Base-by-base conservation (phyloP, 345 rosid species). In the Litchi chinensis region DNA sequence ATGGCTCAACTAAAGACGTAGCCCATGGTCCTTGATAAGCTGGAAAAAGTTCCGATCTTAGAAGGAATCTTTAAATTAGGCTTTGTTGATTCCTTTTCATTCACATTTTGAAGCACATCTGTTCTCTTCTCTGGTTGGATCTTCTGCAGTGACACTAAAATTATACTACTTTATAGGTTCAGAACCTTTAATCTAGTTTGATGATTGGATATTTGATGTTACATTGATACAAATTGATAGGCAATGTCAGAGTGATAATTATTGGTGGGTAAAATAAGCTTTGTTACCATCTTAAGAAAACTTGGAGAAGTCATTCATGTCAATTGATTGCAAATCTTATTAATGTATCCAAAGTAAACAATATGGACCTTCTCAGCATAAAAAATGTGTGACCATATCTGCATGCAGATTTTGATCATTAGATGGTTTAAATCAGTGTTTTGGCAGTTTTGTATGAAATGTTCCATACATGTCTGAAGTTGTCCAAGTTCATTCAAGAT, bases 391-490 rank as follows among this genome's bases (percentile, higher is more conserved):
- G 57, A 22, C 46, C 26, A 8, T 18, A 64, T 65, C 21, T 19
- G 44, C 60, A 8, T 46, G 57, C 75, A 73, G 65, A 79, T 26
- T 21, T 6, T 60, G 65, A 60, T 60, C 65, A 21, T 21, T 56
- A 46, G 48, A 48, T 52, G 50, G 56, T 59, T 28, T 57, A 16
- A 0, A 56, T 46, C 67, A 74, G 39, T 68, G 28, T 65, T 62
- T 11, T 11, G 21, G 57, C 65, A 48, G 19, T 28, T 76, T 59
- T 39, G 5, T 6, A 10, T n/a, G 71, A 46, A 57, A 6, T 40
- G 80, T 62, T 62, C 63, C 43, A 26, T 66, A 77, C 70, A n/a
- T 32, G 43, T 41, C 57, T 22, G 46, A 18, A n/a, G 26, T 52
- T 65, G 71, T 65, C 39, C 60, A n/a, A 54, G 32, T 57, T 9